phyloP scores from a whole-genome alignment of 2,329 filamentous ascomycete genomes.

The Aureobasidium musti region DNA sequence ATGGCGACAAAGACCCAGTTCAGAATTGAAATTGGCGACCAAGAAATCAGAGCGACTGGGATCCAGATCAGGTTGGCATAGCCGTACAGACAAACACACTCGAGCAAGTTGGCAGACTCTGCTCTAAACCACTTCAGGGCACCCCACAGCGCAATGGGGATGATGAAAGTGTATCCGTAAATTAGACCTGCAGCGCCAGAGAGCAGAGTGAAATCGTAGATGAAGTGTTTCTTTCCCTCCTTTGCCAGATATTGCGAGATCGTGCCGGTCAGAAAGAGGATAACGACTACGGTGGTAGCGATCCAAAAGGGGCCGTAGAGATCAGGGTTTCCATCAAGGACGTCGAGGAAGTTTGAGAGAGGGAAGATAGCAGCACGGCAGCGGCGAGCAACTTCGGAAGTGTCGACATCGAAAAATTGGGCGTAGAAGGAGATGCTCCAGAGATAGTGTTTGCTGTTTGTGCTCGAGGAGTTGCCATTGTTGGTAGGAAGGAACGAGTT shows the following conservation, averaged over 20 bases:
- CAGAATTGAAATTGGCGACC: slow-evolving; percentile 77
- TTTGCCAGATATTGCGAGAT: slow-evolving; percentile 85
- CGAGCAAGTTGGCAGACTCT: slow-evolving; percentile 87
- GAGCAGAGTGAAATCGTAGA: slow-evolving; percentile 86
- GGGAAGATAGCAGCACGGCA: slow-evolving; percentile 90
- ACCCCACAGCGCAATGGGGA: slow-evolving; percentile 83
- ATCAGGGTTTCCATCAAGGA: slow-evolving; percentile 94
- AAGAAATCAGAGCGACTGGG: slow-evolving; percentile 85
- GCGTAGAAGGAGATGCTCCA: slow-evolving; percentile 94
- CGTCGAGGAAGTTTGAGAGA: slow-evolving; percentile 91
- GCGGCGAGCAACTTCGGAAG: slow-evolving; percentile 79
- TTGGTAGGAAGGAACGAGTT: slow-evolving; percentile 44
- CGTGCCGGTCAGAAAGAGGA: slow-evolving; percentile 91
- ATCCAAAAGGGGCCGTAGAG: slow-evolving; percentile 99
- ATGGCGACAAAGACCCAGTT: slow-evolving; percentile 94
- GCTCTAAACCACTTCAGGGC: slow-evolving; percentile 94
- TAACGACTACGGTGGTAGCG: slow-evolving; percentile 93
- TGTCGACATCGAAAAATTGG: slow-evolving; percentile 99
- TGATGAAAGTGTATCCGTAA: slow-evolving; percentile 86
- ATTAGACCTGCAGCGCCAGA: slow-evolving; percentile 89
- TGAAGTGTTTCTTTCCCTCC: slow-evolving; percentile 69
- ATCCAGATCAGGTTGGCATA: slow-evolving; percentile 99
- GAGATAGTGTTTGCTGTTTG: slow-evolving; percentile 71
- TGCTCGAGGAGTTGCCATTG: slow-evolving; percentile 35
- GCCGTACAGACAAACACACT: slow-evolving; percentile 94